Percentiles rank a stretch among this genome's conserved stretches.
These are phyloP conservation scores for Bretziella fagacearum DNA, from an alignment of 2,329 filamentous ascomycete species.

Conservation along the genomic window DNA sequence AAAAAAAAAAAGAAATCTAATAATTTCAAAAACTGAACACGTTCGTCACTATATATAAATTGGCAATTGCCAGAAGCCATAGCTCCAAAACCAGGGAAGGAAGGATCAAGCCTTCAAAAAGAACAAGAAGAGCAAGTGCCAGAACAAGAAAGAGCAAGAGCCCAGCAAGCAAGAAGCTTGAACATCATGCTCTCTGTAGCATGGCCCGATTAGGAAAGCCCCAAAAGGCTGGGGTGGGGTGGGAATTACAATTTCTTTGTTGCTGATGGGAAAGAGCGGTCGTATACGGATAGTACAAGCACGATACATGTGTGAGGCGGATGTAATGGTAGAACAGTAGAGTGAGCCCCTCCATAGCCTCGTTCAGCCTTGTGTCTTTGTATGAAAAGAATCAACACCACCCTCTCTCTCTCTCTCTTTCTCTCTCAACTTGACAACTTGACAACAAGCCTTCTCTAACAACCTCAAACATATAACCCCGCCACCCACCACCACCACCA, in stretches of 20 bases:
- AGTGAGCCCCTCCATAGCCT: not conserved
- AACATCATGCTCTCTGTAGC: too few species aligned
- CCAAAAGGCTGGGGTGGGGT: not conserved
- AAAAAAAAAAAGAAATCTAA: not conserved
- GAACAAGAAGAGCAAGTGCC: slow-evolving; percentile 2
- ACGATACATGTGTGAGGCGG: too few species aligned
- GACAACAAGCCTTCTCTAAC: not conserved
- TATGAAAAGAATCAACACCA: too few species aligned
- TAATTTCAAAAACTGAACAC: slow-evolving; percentile 4
- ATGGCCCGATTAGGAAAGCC: not conserved
- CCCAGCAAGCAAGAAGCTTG: not conserved
- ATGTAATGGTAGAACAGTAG: not conserved
- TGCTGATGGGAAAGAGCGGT: too few species aligned
- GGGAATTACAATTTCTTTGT: not conserved
- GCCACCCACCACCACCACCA: not conserved
- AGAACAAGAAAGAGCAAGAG: slow-evolving; percentile 1
- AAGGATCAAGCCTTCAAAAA: not conserved
- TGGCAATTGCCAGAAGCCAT: too few species aligned
- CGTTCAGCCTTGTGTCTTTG: not conserved
- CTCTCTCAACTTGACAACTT: too few species aligned
- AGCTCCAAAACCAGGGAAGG: not conserved
- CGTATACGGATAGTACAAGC: too few species aligned
- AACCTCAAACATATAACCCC: not conserved
- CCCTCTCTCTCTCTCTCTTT: too few species aligned
- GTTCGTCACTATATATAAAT: not conserved